These are phyloP conservation scores for Scutellaria galericulata DNA, from an alignment of 257 asterid species.

Conservation along the genomic window DNA sequence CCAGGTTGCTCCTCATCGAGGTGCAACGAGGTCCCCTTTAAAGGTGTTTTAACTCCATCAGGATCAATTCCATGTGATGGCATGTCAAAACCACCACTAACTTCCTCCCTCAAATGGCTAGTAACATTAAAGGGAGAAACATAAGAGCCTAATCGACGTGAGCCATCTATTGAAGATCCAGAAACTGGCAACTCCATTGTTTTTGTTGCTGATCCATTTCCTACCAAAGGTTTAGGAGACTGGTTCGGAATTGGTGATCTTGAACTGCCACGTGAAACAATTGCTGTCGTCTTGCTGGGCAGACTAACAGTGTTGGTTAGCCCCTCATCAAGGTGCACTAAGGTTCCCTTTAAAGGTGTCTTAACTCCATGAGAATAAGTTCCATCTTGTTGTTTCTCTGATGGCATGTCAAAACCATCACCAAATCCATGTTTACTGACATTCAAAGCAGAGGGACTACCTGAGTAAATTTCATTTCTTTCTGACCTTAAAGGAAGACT, in stretches of 20 bases:
- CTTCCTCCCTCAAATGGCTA: slow-evolving; percentile 32
- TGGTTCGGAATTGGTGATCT: slow-evolving; percentile 43
- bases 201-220: slow-evolving; percentile 31
- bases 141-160: slow-evolving; percentile 27
- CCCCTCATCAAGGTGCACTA: slow-evolving; percentile 42
- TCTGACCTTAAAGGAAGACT: slow-evolving; percentile 45
- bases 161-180: slow-evolving; percentile 37
- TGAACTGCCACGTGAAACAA: slow-evolving; percentile 42
- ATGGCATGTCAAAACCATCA: slow-evolving; percentile 43
- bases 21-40: slow-evolving; percentile 29
- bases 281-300: slow-evolving; percentile 50
- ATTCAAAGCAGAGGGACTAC: slow-evolving; percentile 38
- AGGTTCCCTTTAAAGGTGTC: slow-evolving; percentile 40
- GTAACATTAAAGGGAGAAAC: slow-evolving; percentile 32
- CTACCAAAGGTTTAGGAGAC: slow-evolving; percentile 35
- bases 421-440: slow-evolving; percentile 32
- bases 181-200: slow-evolving; percentile 36
- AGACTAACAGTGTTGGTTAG: slow-evolving; percentile 27
- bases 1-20: slow-evolving; percentile 43
- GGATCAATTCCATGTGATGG: slow-evolving; percentile 40
- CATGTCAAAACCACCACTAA: slow-evolving; percentile 40
- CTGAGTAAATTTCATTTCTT: slow-evolving; percentile 40
- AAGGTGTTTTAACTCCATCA: slow-evolving; percentile 41
- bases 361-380: slow-evolving; percentile 33
- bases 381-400: slow-evolving; percentile 39